Percentiles rank a stretch among this genome's conserved stretches.
Conservation (phyloP, 441 rosid genomes). For the Lepidium campestre region DNA sequence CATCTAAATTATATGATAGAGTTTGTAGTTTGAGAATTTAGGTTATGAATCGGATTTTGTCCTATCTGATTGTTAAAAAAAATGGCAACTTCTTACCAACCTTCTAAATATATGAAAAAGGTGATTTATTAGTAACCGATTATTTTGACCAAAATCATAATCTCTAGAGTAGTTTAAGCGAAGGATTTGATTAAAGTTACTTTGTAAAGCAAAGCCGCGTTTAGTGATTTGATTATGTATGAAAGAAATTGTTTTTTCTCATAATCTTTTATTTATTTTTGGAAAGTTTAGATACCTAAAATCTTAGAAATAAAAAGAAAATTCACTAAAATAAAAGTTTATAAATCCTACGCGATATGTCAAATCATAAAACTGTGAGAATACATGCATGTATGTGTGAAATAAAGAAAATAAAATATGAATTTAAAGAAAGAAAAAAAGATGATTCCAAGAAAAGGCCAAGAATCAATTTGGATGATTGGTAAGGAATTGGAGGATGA, state of each 20-base stretch:
- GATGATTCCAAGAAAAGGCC: slow-evolving; percentile 22
- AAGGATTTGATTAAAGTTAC: background rate
- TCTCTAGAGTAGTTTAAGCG: background rate
- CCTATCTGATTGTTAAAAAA: too few relatives aligned
- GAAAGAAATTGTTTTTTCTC: background rate
- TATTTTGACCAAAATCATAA: background rate
- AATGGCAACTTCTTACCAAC: background rate
- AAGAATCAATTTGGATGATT: slow-evolving; percentile 11
- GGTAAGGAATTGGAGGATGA: slow-evolving; percentile 21
- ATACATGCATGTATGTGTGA: background rate
- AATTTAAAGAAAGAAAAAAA: background rate
- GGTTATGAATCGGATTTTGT: too few relatives aligned
- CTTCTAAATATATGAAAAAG: too few relatives aligned
- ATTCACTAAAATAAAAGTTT: background rate
- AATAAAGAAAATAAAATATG: background rate
- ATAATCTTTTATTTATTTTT: background rate
- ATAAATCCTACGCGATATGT: background rate
- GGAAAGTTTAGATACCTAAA: background rate
- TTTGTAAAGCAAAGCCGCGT: slow-evolving; percentile 8
- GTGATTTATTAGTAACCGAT: background rate
- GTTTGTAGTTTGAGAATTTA: too few relatives aligned
- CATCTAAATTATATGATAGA: too few relatives aligned
- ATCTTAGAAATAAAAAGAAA: background rate
- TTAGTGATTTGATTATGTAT: background rate
- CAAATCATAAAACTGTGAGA: slow-evolving; percentile 9